Conservation (phyloP, 768 basidiomycete genomes). For the Stropharia rugosoannulata region DNA sequence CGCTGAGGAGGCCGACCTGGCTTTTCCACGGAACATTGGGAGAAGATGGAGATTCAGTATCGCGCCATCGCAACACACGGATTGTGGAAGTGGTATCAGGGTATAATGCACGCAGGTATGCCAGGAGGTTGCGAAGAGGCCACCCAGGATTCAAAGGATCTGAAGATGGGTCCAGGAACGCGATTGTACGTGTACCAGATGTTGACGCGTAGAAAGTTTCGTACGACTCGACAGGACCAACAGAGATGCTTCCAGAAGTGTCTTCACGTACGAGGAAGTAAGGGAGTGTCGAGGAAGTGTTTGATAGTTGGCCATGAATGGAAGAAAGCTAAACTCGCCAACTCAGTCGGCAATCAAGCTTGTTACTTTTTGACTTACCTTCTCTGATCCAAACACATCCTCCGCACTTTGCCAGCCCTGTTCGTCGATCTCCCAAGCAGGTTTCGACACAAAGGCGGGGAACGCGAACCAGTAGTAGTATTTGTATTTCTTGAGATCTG, state of each 20-base stretch:
- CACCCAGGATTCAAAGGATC: slow-evolving; percentile 76
- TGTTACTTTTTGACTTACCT: slow-evolving; percentile 31
- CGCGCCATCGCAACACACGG: slow-evolving; percentile 78
- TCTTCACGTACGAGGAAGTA: slow-evolving; percentile 63
- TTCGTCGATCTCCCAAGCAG: slow-evolving; percentile 81
- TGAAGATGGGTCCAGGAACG: slow-evolving; percentile 86
- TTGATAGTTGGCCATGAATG: slow-evolving; percentile 50
- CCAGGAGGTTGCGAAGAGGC: slow-evolving; percentile 91
- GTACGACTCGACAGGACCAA: slow-evolving; percentile 58
- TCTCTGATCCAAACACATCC: slow-evolving; percentile 38
- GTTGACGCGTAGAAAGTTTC: slow-evolving; percentile 51
- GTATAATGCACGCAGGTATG: slow-evolving; percentile 69
- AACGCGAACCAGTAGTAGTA: slow-evolving; percentile 99
- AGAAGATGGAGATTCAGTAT: slow-evolving; percentile 45
- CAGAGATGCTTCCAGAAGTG: slow-evolving; percentile 28
- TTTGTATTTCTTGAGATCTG: slow-evolving; percentile 97
- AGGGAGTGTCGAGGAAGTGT: slow-evolving; percentile 34
- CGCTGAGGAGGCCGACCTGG: slow-evolving; percentile 53
- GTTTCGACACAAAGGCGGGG: slow-evolving; percentile 87
- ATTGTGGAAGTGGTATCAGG: slow-evolving; percentile 46
- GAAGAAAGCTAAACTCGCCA: slow-evolving; percentile 40
- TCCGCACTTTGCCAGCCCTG: slow-evolving; percentile 56
- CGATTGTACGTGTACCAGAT: slow-evolving; percentile 38
- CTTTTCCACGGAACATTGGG: slow-evolving; percentile 53
- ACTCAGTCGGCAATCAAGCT: neutral